These are phyloP conservation scores for Colletotrichum sp. DNA, from an alignment of 2,329 filamentous ascomycete genomes.

Conservation along the genomic window DNA sequence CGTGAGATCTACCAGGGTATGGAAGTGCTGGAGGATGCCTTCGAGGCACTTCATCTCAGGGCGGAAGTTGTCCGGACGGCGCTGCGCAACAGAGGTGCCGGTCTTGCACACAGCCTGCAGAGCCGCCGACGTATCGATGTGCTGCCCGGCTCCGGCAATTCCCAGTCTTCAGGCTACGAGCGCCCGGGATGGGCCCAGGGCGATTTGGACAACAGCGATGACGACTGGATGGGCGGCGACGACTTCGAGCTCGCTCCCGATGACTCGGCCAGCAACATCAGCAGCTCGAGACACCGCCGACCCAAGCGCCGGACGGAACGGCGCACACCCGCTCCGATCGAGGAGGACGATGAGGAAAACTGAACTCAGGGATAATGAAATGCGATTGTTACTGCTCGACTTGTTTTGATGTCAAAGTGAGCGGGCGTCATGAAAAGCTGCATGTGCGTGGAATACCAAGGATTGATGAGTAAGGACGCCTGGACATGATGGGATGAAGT, in stretches of 20 bases:
- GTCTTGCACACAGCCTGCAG: slow-evolving; percentile 70
- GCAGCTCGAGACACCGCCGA: slow-evolving; percentile 69
- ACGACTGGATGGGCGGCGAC: slow-evolving; percentile 60
- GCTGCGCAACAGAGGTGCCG: slow-evolving; percentile 82
- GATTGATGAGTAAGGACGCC: background rate
- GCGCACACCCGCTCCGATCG: slow-evolving; percentile 74
- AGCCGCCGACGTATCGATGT: slow-evolving; percentile 63
- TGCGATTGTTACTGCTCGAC: background rate
- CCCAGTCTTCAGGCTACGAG: slow-evolving; percentile 49
- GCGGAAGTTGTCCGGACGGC: slow-evolving; percentile 81
- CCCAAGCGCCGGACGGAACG: slow-evolving; percentile 73
- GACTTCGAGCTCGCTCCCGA: slow-evolving; percentile 73
- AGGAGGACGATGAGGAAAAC: slow-evolving; percentile 73
- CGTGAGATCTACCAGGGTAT: slow-evolving; percentile 92
- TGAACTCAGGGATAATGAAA: slow-evolving; percentile 10
- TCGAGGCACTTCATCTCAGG: slow-evolving; percentile 86
- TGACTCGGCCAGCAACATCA: slow-evolving; percentile 82
- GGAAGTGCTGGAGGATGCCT: slow-evolving; percentile 93
- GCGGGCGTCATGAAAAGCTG: background rate
- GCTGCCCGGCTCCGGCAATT: slow-evolving; percentile 54
- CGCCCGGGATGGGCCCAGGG: slow-evolving; percentile 51
- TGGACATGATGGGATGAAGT: background rate
- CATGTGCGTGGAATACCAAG: background rate
- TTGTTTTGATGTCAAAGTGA: background rate
- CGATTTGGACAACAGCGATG: slow-evolving; percentile 58